Percentiles rank a stretch among this genome's conserved stretches.
Conservation (phyloP, 2,329 filamentous ascomycete species). For the Clarireedia sp. region DNA sequence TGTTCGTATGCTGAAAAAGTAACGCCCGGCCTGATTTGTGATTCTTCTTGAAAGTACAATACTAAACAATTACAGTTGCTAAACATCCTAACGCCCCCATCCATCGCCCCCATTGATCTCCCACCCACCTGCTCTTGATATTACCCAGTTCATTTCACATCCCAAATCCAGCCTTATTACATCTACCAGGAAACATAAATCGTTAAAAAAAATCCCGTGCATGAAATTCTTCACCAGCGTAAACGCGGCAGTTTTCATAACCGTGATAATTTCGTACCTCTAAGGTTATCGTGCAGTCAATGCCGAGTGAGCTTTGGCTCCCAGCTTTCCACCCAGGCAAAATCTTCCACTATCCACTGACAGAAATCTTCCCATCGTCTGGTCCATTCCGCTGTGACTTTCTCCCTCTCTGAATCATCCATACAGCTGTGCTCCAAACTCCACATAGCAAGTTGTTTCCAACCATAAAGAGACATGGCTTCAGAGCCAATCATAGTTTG, state of each 20-base stretch:
- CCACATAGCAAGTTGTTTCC: constrained; percentile 61
- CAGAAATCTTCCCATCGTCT: constrained; percentile 52
- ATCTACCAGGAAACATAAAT: too few species aligned
- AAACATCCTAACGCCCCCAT: too few species aligned
- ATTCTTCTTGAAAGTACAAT: too few species aligned
- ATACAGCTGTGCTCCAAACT: constrained; percentile 55
- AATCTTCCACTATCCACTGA: constrained; percentile 39
- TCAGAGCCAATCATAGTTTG: constrained; percentile 63
- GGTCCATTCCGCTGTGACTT: constrained; percentile 40
- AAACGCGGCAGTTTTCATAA: neutral
- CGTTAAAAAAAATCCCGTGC: too few species aligned
- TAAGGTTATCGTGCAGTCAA: neutral
- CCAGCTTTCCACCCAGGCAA: constrained; percentile 22
- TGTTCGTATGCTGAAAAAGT: too few species aligned
- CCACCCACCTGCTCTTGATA: too few species aligned
- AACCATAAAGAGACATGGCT: constrained; percentile 60
- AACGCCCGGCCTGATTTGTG: too few species aligned
- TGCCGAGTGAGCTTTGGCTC: constrained; percentile 8
- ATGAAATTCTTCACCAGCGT: too few species aligned
- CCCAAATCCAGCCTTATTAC: too few species aligned
- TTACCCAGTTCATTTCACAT: too few species aligned
- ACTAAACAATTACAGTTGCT: too few species aligned
- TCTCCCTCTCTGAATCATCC: constrained; percentile 34
- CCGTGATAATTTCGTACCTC: neutral
- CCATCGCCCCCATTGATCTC: too few species aligned